These are phyloP conservation scores for Pseudomicrostroma phylloplanum DNA, from an alignment of 1,284 basidiomycete genomes.

Conservation along the genomic window DNA sequence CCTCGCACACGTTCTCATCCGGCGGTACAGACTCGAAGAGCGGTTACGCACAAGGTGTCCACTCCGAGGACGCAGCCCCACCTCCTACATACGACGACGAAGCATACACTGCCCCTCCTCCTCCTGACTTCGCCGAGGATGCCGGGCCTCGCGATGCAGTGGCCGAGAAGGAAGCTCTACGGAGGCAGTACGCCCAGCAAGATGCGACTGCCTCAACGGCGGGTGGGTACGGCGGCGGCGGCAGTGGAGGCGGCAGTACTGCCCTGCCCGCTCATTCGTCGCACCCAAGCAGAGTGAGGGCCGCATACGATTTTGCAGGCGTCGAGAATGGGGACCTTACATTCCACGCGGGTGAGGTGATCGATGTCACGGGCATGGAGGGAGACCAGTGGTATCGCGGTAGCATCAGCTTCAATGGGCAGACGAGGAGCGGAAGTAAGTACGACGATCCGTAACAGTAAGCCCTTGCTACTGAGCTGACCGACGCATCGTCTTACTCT, in stretches of 20 bases:
- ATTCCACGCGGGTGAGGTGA: background rate
- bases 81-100: background rate
- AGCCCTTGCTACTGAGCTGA: background rate
- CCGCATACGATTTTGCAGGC: background rate
- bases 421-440: background rate
- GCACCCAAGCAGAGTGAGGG: background rate
- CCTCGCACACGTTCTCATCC: too few species aligned
- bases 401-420: background rate
- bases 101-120: background rate
- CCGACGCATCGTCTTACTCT: background rate
- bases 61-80: too few species aligned
- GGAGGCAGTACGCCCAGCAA: background rate
- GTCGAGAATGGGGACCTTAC: background rate
- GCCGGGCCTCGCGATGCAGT: constrained; percentile 1
- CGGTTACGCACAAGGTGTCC: too few species aligned
- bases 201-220: background rate
- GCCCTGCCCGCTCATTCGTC: background rate
- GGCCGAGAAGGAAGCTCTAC: background rate
- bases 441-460: background rate
- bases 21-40: too few species aligned
- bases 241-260: background rate
- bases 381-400: background rate
- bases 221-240: background rate
- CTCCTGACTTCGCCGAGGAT: background rate
- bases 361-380: background rate